Base-by-base conservation (phyloP, 371 early-diverging fungal species). In the Conidiobolus incongruus region DNA sequence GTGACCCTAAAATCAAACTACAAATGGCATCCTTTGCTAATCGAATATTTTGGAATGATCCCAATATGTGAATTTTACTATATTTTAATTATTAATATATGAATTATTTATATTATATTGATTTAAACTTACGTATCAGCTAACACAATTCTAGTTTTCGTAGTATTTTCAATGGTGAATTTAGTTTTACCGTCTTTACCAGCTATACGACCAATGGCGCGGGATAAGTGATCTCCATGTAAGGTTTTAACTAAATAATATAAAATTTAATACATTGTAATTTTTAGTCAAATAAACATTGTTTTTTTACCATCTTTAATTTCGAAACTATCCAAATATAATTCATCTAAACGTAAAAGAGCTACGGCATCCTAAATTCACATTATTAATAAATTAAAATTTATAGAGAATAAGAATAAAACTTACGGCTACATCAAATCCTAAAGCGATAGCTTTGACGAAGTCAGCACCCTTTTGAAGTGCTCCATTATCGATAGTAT, bases 151-250 rank as follows among this genome's bases (percentile, higher is more conserved):
- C 98, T 75, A 8, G 97, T 96, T 56, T 89, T 84, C 44, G 88
- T 81, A 23, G 96, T 81, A 56, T 97, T 86, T 59, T 95, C 94
- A 46, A 99, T 97, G 12, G 94, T 84, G 47, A 78, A 87, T 57
- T 88, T 88, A 13, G 94, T 95, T 61, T 92, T 94, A 40, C 99
- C 99, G 52, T 95, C 86, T 62, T 88, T 84, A 44, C 99, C 99
- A 31, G 97, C 96, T 54, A 99, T 85, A 59, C 99, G 87, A 52
- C 99, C 99, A 55, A 99, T 84, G 19, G 99, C 99, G 50, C 99
- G 77, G 20, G 93, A 80, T 55, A 98, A 62, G 62, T 99, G 93
- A 52, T 93, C 89, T 39, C 93, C 90, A 41, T 78, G 78, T 36
- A 98, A 60, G 12, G 88, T 93, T 68, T 94, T 91, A 29, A 99